Percentiles rank a stretch among this genome's conserved stretches.
These are phyloP conservation scores for Pseudocercospora pini-densiflorae DNA, from an alignment of 2,329 filamentous ascomycete species.

Conservation along the genomic window DNA sequence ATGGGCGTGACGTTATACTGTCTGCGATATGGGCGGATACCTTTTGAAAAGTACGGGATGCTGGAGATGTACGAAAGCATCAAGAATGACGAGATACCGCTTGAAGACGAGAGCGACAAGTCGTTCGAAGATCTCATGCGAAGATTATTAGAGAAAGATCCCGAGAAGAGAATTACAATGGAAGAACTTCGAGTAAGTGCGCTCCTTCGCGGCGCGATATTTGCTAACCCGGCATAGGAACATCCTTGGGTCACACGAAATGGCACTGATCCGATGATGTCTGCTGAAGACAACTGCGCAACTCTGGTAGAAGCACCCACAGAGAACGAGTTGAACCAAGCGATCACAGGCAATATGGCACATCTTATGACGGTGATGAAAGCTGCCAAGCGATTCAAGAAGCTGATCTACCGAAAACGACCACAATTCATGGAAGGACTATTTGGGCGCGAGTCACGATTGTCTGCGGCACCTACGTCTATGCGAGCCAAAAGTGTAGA, in stretches of 20 bases:
- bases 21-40: conserved; percentile 83
- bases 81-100: conserved; percentile 66
- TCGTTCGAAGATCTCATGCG: conserved; percentile 76
- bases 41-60: conserved; percentile 78
- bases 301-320: conserved; percentile 82
- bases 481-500: conserved; percentile 49
- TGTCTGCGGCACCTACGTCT: conserved; percentile 59
- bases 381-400: conserved; percentile 88
- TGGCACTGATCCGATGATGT: conserved; percentile 77
- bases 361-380: conserved; percentile 88
- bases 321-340: conserved; percentile 85
- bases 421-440: conserved; percentile 62
- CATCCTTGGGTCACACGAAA: conserved; percentile 91
- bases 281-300: conserved; percentile 83
- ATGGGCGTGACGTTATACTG: conserved; percentile 98
- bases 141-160: conserved; percentile 81
- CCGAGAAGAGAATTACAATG: conserved; percentile 82
- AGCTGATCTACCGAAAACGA: conserved; percentile 65
- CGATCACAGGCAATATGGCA: conserved; percentile 88
- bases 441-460: conserved; percentile 61
- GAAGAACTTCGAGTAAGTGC: conserved; percentile 73
- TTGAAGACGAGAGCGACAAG: conserved; percentile 67
- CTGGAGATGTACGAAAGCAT: conserved; percentile 91
- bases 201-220: neutral
- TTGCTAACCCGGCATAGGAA: conserved; percentile 58